A percentile compares a stretch with the other conserved stretches of the same genome.
phyloP scores from a whole-genome alignment of 2,329 filamentous ascomycete species.

The Fusarium solani-melongenae region DNA sequence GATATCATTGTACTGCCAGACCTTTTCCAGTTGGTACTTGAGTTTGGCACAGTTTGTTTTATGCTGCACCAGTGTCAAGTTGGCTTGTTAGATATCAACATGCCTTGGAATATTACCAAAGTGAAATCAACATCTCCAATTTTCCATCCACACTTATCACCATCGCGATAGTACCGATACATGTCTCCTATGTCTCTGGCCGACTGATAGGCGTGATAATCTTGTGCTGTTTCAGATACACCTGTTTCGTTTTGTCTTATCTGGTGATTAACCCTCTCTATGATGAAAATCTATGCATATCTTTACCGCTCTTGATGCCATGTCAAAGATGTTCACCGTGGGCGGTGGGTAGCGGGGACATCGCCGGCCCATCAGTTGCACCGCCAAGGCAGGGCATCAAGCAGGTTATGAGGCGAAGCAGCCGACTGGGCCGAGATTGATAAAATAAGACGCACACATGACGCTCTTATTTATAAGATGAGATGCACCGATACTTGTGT shows the following conservation, averaged over 20 bases:
- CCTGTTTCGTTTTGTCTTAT: conserved; percentile 5
- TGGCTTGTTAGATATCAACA: not conserved
- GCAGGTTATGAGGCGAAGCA: not conserved
- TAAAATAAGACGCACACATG: not conserved
- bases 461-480: not conserved
- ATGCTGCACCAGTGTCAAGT: not conserved
- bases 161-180: not conserved
- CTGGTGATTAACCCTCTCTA: not conserved
- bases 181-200: not conserved
- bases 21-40: not conserved
- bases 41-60: not conserved
- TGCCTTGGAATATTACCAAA: not conserved
- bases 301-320: not conserved
- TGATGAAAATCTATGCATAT: conserved; percentile 10
- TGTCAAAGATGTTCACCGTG: not conserved
- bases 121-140: not conserved
- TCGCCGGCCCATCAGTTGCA: not conserved
- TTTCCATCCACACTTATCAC: not conserved
- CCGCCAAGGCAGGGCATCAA: not conserved
- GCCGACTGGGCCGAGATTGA: not conserved
- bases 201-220: not conserved
- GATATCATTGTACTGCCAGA: not conserved
- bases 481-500: not conserved
- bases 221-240: conserved; percentile 4
- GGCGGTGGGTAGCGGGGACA: not conserved